Percentiles rank a stretch among this genome's conserved stretches.
Evolutionary conservation across 192 early-diverging fungal genomes (phyloP).

Genomic region (Coemansia sp.): DNA sequence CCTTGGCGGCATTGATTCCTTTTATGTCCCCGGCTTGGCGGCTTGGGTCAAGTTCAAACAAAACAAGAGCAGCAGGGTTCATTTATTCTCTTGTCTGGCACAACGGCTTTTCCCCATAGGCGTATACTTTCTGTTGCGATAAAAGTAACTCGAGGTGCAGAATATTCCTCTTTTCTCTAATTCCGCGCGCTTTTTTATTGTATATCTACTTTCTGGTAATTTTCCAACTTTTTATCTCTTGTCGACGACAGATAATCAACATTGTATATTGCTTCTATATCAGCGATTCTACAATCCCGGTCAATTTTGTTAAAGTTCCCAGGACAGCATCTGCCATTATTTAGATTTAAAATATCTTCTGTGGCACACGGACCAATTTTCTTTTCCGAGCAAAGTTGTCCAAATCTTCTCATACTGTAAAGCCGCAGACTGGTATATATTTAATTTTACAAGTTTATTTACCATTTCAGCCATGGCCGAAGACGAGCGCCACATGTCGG

Average conservation of each 20-base stretch:
- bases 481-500: conserved; percentile 18
- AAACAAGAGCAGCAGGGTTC: neutral
- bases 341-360: no score
- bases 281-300: no score
- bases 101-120: no score
- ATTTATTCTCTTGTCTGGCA: neutral
- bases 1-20: neutral
- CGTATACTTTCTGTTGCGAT: no score
- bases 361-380: no score
- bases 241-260: no score
- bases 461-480: neutral
- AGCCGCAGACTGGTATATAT: neutral
- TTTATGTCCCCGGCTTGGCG: neutral
- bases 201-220: neutral
- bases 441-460: neutral
- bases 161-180: no score
- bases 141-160: no score
- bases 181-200: neutral
- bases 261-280: no score
- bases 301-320: no score
- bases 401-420: neutral
- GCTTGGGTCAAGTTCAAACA: neutral
- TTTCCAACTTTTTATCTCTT: no score
- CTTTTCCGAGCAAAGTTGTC: neutral
- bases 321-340: no score